Conservation (phyloP, 257 asterid species). For the Penstemon newberryi region DNA sequence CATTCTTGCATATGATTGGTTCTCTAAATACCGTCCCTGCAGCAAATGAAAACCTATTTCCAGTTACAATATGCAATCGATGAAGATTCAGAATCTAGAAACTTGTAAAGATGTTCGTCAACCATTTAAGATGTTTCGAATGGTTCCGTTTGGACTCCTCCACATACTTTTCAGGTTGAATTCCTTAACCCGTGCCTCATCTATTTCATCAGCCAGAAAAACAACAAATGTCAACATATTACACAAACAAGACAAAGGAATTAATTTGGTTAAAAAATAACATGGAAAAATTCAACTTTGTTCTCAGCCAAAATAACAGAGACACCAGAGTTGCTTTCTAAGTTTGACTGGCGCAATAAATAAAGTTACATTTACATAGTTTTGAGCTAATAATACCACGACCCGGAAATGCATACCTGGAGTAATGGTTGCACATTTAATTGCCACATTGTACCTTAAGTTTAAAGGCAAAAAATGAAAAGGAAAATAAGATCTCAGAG, state of each 20-base stretch:
- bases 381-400: constrained; percentile 17
- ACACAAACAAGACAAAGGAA: constrained; percentile 5
- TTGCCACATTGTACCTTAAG: constrained; percentile 78
- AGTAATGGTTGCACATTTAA: constrained; percentile 86
- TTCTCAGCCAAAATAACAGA: constrained; percentile 12
- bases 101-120: constrained; percentile 13
- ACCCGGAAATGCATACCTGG: constrained; percentile 53
- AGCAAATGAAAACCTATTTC: constrained; percentile 28
- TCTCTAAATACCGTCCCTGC: constrained; percentile 75
- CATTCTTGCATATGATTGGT: constrained; percentile 66
- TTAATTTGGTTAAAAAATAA: constrained; percentile 3
- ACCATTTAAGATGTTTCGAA: constrained; percentile 71
- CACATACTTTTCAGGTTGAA: constrained; percentile 67
- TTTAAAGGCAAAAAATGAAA: constrained; percentile 21
- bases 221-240: constrained; percentile 16
- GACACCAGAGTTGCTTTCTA: neutral
- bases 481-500: constrained; percentile 8
- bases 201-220: constrained; percentile 39
- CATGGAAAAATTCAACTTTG: constrained; percentile 8
- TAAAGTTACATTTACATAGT: neutral
- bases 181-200: constrained; percentile 62
- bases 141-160: constrained; percentile 73
- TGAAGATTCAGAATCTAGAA: constrained; percentile 22
- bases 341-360: too few relatives aligned
- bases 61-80: constrained; percentile 24